phyloP scores from a whole-genome alignment of 441 rosid genomes.

The Macaranga tanarius region DNA sequence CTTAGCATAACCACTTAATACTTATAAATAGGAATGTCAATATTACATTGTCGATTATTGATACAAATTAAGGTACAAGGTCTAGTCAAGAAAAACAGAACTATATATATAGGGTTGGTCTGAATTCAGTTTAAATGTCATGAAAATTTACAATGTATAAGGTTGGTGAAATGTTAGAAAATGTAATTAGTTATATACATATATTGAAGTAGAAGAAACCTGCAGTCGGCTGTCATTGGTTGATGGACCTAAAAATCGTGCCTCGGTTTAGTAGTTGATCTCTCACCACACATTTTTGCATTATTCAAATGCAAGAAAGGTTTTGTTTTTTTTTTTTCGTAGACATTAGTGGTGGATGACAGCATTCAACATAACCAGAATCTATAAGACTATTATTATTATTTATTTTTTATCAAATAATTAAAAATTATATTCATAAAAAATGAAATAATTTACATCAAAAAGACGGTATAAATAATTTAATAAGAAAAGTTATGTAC shows the following conservation, averaged over 20 bases:
- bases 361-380: neutral
- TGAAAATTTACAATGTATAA: neutral
- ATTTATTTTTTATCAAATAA: too few species aligned
- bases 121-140: neutral
- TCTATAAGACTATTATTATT: too few species aligned
- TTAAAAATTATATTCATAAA: too few species aligned
- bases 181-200: neutral
- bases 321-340: too few species aligned
- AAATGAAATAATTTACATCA: too few species aligned
- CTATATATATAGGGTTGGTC: neutral
- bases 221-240: slow-evolving; percentile 21
- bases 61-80: too few species aligned
- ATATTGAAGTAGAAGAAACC: slow-evolving; percentile 1
- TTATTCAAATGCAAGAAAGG: slow-evolving; percentile 10
- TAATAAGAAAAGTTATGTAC: too few species aligned
- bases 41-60: too few species aligned
- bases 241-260: slow-evolving; percentile 8
- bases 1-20: too few species aligned
- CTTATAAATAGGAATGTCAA: too few species aligned
- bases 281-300: slow-evolving; percentile 7
- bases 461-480: too few species aligned
- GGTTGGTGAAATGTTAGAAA: slow-evolving; percentile 3
- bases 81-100: neutral
- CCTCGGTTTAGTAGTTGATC: slow-evolving; percentile 5
- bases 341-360: slow-evolving; percentile 14